phyloP scores from a whole-genome alignment of 768 basidiomycete genomes.

The Russula dissimulans region DNA sequence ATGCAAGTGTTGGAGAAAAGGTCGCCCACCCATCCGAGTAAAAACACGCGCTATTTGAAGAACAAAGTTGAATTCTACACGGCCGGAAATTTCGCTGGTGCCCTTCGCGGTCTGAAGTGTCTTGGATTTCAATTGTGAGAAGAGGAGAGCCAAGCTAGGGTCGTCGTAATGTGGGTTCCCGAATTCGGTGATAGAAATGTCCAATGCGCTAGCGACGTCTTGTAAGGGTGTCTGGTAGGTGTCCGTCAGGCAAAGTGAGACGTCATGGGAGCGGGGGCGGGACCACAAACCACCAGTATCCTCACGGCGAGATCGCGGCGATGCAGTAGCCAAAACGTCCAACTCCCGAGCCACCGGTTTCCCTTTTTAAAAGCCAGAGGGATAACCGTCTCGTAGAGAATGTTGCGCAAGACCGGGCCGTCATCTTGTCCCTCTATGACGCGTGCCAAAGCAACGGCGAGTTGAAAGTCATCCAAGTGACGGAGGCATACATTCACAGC shows the following conservation, averaged over 20 bases:
- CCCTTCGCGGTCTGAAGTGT: conserved; percentile 91
- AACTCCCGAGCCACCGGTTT: conserved; percentile 88
- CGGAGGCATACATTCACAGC: conserved; percentile 85
- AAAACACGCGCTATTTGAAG: conserved; percentile 90
- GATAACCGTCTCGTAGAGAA: conserved; percentile 67
- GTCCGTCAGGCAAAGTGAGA: background rate
- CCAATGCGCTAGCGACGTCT: conserved; percentile 54
- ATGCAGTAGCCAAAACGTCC: conserved; percentile 94
- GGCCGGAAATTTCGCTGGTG: conserved; percentile 81
- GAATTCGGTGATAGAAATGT: conserved; percentile 51
- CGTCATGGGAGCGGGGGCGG: background rate
- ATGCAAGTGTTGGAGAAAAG: background rate
- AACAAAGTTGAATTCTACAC: conserved; percentile 91
- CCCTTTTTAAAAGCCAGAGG: conserved; percentile 81
- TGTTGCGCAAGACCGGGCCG: conserved; percentile 62
- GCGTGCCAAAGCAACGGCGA: conserved; percentile 81
- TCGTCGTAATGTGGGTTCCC: conserved; percentile 89
- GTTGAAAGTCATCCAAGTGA: conserved; percentile 82
- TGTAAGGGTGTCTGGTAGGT: conserved; percentile 62
- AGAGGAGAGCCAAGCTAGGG: conserved; percentile 83
- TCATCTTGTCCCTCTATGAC: conserved; percentile 76
- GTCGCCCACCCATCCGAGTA: conserved; percentile 77
- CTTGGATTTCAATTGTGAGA: conserved; percentile 81
- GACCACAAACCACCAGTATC: conserved; percentile 63
- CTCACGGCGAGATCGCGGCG: conserved; percentile 84